Conservation (phyloP, 2,329 filamentous ascomycete species). For the Pseudocercospora fijiensis region DNA sequence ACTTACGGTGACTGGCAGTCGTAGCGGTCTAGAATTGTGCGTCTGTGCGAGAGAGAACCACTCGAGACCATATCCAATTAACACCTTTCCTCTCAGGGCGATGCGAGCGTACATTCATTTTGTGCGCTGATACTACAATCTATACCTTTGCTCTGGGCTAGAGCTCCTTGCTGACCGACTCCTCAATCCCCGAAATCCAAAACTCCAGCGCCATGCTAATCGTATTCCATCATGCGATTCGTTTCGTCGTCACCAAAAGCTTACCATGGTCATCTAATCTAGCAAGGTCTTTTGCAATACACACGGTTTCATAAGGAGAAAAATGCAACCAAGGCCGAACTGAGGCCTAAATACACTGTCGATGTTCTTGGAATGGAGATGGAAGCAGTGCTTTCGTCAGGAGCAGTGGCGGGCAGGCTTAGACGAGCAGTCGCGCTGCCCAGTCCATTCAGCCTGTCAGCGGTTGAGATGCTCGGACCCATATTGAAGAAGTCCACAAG, state of each 20-base stretch:
- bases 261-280: constrained; percentile 9
- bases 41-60: neutral
- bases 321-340: constrained; percentile 21
- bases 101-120: constrained; percentile 12
- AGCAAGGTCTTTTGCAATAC: constrained; percentile 4
- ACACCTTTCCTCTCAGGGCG: neutral
- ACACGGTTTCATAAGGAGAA: constrained; percentile 21
- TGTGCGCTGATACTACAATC: constrained; percentile 7
- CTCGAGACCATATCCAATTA: neutral
- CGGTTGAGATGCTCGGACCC: constrained; percentile 45
- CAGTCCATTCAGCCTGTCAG: constrained; percentile 43
- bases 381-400: constrained; percentile 18
- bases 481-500: constrained; percentile 47
- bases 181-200: constrained; percentile 1
- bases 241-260: constrained; percentile 18
- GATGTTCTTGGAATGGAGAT: constrained; percentile 11
- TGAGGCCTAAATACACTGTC: constrained; percentile 20
- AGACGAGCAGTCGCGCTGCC: constrained; percentile 20
- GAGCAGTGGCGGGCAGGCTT: constrained; percentile 9
- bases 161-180: constrained; percentile 20
- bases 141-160: neutral
- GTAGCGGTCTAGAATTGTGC: constrained; percentile 14
- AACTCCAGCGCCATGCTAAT: constrained; percentile 1
- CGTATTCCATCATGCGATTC: constrained; percentile 11
- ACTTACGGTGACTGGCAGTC: constrained; percentile 4